These are phyloP conservation scores for Phytopythium delawarense DNA, from an alignment of 352 stramenopile species.

Conservation along the genomic window DNA sequence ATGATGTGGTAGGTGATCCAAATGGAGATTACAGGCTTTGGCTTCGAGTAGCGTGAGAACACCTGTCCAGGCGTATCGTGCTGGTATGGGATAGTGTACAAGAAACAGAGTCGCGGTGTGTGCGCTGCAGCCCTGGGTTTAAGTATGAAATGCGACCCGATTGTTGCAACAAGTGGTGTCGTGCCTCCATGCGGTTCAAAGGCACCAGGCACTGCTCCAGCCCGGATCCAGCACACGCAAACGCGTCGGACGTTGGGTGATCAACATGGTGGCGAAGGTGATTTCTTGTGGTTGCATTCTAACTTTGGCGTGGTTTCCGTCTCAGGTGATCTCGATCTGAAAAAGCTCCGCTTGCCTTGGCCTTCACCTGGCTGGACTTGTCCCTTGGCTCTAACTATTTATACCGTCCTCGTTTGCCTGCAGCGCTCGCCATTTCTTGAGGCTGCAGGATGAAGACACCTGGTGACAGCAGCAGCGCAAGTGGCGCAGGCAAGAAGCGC, in stretches of 20 bases:
- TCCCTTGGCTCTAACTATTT: background rate
- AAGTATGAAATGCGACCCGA: slow-evolving; percentile 3
- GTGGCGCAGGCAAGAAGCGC: background rate
- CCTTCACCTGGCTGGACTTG: too few relatives aligned
- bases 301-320: background rate
- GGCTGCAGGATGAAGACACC: background rate
- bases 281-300: background rate
- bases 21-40: slow-evolving; percentile 81
- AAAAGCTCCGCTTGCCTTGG: background rate
- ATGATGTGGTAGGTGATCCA: slow-evolving; percentile 50
- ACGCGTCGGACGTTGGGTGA: background rate
- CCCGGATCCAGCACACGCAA: background rate
- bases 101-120: background rate
- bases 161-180: background rate
- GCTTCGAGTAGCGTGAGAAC: slow-evolving; percentile 36
- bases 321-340: background rate
- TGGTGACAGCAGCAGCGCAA: background rate
- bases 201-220: background rate
- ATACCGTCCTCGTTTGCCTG: background rate
- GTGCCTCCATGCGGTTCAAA: background rate
- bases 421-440: background rate
- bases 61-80: background rate
- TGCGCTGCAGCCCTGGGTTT: background rate
- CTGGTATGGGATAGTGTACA: slow-evolving; percentile 1
- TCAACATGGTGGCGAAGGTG: background rate